Conservation (phyloP, 106 monocot species). For the Allium cepa region DNA sequence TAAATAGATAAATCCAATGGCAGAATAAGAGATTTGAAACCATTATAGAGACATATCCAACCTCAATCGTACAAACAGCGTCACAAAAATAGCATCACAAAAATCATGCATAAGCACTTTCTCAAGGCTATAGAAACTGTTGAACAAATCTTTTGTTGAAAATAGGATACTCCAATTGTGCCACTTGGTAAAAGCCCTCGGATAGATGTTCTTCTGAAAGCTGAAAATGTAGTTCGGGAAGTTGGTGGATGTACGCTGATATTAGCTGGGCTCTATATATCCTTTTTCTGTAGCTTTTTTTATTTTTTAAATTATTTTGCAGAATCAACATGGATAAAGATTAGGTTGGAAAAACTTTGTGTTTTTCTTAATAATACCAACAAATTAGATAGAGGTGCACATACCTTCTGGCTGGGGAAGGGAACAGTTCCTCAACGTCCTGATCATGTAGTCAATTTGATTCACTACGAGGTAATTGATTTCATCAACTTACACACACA, state of each 20-base stretch:
- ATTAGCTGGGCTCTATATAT: conserved; percentile 96
- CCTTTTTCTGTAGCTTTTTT: conserved; percentile 22
- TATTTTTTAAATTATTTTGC: background rate
- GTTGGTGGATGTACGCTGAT: conserved; percentile 72
- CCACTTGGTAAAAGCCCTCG: conserved; percentile 77
- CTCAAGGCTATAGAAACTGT: no score
- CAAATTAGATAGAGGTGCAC: conserved; percentile 76
- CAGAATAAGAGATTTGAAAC: no score
- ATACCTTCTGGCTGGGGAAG: conserved; percentile 72
- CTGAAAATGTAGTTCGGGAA: conserved; percentile 60
- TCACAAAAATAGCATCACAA: no score
- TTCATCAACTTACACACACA: no score
- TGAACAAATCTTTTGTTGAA: background rate
- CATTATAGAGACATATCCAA: no score
- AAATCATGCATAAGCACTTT: no score
- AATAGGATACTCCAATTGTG: conserved; percentile 64
- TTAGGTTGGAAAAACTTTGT: background rate
- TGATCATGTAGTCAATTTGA: conserved; percentile 85
- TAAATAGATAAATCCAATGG: no score
- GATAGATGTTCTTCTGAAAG: conserved; percentile 77
- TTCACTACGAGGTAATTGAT: conserved; percentile 78
- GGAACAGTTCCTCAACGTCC: conserved; percentile 65
- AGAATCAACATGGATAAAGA: background rate
- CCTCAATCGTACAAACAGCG: no score
- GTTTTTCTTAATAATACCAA: conserved; percentile 34